Evolutionary conservation across 345 rosid genomes (phyloP).

Genomic region (Geranium brycei): DNA sequence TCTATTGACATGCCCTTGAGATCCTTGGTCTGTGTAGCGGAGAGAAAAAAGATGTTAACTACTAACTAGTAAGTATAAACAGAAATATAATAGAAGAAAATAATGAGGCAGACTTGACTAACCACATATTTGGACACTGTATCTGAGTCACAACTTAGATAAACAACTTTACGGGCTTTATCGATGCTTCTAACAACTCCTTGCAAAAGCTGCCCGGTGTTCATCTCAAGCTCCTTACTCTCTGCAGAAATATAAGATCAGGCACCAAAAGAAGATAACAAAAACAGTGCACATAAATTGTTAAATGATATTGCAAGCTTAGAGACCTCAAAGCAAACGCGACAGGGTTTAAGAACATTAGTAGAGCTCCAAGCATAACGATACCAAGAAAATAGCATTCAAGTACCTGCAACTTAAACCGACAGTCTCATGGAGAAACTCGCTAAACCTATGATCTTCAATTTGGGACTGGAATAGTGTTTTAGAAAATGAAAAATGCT

Average conservation of each 20-base stretch:
- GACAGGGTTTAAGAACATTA: neutral
- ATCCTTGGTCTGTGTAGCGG: slow-evolving; percentile 58
- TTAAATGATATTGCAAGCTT: neutral
- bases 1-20: slow-evolving; percentile 82
- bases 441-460: neutral
- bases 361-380: neutral
- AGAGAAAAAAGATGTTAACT: slow-evolving; percentile 9
- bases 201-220: slow-evolving; percentile 61
- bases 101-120: neutral
- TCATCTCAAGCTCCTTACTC: slow-evolving; percentile 25
- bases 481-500: neutral
- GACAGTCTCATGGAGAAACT: neutral
- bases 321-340: neutral
- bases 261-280: neutral
- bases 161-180: slow-evolving; percentile 58
- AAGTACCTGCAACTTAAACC: neutral
- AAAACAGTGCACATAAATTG: neutral
- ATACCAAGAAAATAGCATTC: neutral
- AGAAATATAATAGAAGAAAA: neutral
- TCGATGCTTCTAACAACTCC: slow-evolving; percentile 67
- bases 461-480: neutral
- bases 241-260: slow-evolving; percentile 19
- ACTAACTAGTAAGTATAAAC: neutral
- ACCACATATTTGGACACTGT: slow-evolving; percentile 67
- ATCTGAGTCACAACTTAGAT: slow-evolving; percentile 55